Evolutionary conservation across 805 yeast species (phyloP).

Genomic region (Pichia exigua): DNA sequence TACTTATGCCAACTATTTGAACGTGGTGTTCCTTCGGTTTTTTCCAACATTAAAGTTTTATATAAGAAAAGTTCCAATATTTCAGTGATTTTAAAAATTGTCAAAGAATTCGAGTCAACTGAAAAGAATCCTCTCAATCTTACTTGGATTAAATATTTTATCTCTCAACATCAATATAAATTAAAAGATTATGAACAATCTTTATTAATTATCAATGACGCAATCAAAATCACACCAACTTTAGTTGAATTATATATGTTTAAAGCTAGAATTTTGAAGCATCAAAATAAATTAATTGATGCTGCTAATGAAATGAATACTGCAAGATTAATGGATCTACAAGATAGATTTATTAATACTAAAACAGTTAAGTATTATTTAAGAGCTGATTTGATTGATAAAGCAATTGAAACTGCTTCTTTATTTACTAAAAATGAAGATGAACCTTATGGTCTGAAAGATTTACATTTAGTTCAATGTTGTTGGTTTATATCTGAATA

Average conservation of each 20-base stretch:
- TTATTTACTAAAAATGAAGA: slow-evolving; percentile 81
- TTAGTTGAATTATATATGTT: slow-evolving; percentile 73
- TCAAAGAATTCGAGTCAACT: slow-evolving; percentile 36
- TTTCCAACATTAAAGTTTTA: slow-evolving; percentile 76
- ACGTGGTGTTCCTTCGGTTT: slow-evolving; percentile 86
- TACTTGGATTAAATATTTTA: slow-evolving; percentile 68
- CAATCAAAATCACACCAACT: slow-evolving; percentile 71
- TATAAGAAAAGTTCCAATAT: slow-evolving; percentile 41
- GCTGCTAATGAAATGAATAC: slow-evolving; percentile 63
- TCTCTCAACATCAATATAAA: slow-evolving; percentile 69
- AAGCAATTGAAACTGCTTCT: slow-evolving; percentile 67
- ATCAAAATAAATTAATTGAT: slow-evolving; percentile 46
- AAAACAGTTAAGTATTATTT: slow-evolving; percentile 78
- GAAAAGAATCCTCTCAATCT: slow-evolving; percentile 34
- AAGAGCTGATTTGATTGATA: slow-evolving; percentile 65
- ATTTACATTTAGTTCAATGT: slow-evolving; percentile 84
- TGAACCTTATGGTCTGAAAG: slow-evolving; percentile 77
- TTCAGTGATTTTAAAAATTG: slow-evolving; percentile 43
- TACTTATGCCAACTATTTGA: slow-evolving; percentile 58
- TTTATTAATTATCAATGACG: slow-evolving; percentile 46
- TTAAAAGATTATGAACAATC: slow-evolving; percentile 50
- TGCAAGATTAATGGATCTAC: slow-evolving; percentile 72
- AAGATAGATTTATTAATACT: slow-evolving; percentile 87
- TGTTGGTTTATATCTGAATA: slow-evolving; percentile 80
- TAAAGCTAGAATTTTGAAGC: slow-evolving; percentile 76